Conservation (phyloP, 352 stramenopile species). For the Phytopythium ostracodes region DNA sequence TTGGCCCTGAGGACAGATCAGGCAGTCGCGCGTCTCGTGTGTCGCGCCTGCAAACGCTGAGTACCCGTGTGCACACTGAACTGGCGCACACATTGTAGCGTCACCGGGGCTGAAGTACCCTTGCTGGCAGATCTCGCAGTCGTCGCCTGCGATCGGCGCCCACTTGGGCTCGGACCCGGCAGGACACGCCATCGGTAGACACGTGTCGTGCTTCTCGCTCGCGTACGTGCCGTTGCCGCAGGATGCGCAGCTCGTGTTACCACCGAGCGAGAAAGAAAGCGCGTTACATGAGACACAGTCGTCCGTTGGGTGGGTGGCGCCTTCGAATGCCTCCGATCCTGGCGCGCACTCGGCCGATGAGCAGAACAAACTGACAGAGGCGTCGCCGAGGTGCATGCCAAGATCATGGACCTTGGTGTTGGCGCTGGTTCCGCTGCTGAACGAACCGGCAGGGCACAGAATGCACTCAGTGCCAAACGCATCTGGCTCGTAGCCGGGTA, state of each 20-base stretch:
- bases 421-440: slow-evolving; percentile 22
- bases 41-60: slow-evolving; percentile 19
- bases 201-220: slow-evolving; percentile 13
- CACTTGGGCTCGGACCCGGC: slow-evolving; percentile 22
- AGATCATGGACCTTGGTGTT: slow-evolving; percentile 1
- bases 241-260: slow-evolving; percentile 21
- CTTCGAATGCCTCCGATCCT: slow-evolving; percentile 18
- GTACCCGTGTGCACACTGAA: slow-evolving; percentile 24
- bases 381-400: neutral
- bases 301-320: slow-evolving; percentile 17
- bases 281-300: slow-evolving; percentile 26
- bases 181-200: slow-evolving; percentile 22
- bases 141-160: slow-evolving; percentile 13
- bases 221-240: slow-evolving; percentile 35
- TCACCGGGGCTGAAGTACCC: slow-evolving; percentile 33
- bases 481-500: slow-evolving; percentile 36
- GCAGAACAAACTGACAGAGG: slow-evolving; percentile 15
- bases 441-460: slow-evolving; percentile 23
- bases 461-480: slow-evolving; percentile 23
- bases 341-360: slow-evolving; percentile 18
- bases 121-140: slow-evolving; percentile 31
- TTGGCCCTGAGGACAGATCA: slow-evolving; percentile 19
- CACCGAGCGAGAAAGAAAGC: slow-evolving; percentile 29
- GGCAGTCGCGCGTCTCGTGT: slow-evolving; percentile 20
- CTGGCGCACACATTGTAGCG: slow-evolving; percentile 20